Conservation (phyloP, 495 filamentous ascomycete species). For the Delitschia confertaspora region DNA sequence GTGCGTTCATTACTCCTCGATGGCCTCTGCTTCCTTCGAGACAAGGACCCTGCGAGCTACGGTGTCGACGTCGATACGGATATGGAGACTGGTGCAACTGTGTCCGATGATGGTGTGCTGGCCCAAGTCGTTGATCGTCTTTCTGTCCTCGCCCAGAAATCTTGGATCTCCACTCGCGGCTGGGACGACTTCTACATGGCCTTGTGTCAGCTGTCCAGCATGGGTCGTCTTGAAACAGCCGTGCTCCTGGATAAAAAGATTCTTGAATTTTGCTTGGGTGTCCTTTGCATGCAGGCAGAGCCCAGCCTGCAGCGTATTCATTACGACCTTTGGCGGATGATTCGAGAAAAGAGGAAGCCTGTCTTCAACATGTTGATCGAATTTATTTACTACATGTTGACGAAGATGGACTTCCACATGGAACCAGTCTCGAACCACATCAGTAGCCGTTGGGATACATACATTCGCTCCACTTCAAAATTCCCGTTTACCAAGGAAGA, state of each 20-base stretch:
- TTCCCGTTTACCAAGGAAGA: constrained; percentile 18
- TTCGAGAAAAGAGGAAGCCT: constrained; percentile 22
- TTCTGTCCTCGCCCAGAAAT: constrained; percentile 1
- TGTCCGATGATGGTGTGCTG: constrained; percentile 11
- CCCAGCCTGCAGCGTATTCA: constrained; percentile 2
- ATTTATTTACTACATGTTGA: constrained; percentile 16
- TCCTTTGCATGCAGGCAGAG: constrained; percentile 19
- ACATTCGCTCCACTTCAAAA: constrained; percentile 7
- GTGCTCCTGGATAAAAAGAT: constrained; percentile 12
- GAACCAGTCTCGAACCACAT: not conserved
- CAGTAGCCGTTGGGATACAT: constrained; percentile 11
- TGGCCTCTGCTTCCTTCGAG: constrained; percentile 17
- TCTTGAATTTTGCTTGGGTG: constrained; percentile 13
- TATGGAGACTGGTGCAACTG: constrained; percentile 3
- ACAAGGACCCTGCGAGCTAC: constrained; percentile 22
- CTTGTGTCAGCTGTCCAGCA: constrained; percentile 14
- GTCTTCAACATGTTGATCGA: constrained; percentile 18
- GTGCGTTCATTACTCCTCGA: constrained; percentile 29
- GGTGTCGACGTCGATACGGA: constrained; percentile 20
- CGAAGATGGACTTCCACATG: constrained; percentile 18
- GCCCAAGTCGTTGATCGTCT: constrained; percentile 3
- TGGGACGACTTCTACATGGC: constrained; percentile 25
- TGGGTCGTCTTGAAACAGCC: constrained; percentile 19
- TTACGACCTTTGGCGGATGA: constrained; percentile 17
- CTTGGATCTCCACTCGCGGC: constrained; percentile 3